Base-by-base conservation (phyloP, 2,329 filamentous ascomycete species). In the Elsinoe batatas region DNA sequence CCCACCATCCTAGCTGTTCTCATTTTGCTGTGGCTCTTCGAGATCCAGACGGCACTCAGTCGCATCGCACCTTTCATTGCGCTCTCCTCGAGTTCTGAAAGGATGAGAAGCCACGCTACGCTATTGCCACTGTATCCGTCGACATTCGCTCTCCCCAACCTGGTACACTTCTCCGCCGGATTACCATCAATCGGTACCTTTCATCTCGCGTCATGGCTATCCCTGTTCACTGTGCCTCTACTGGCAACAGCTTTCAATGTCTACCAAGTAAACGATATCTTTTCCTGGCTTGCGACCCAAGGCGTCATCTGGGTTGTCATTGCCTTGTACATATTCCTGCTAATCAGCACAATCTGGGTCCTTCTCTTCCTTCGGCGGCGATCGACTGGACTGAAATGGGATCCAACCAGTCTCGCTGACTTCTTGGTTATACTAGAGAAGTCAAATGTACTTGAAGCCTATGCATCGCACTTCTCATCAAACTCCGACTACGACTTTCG, bases 301-400 rank as follows among this genome's bases (percentile, higher is more conserved):
- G 83, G 83, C 12, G 77, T 93, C 18, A 83, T 86, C 22, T 96
- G 90, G 89, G 80, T 83, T 0, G 74, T 90, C 22, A 80, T 93
- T 30, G 82, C 74, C 0, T 69, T 95, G 0, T 96, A 95, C 70
- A 69, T 84, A 33, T 68, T 89, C 3, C 71, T 91, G 46, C 64
- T 85, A 1, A 61, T 80, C 5, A 81, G 84, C 1, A 64, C 82
- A 1, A 55, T 80, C 10, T 69, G 81, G 1, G 67, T 91, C 8
- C 72, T 84, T 59, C 60, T 81, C n/a, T 85, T 81, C 60, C 88
- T 91, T 72, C 72, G 78, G 54, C 71, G 76, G 18, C 76, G 79
- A 30, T 78, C 76, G 62, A 94, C 89, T 0, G 90, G 90, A 0
- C 74, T 95, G 59, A 79, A 85, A 64, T 96, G 91, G 91, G 89